A percentile compares a stretch with the other conserved stretches of the same genome.
Conservation (phyloP, 73 alveolate species). For the Paramecium octaurelia region DNA sequence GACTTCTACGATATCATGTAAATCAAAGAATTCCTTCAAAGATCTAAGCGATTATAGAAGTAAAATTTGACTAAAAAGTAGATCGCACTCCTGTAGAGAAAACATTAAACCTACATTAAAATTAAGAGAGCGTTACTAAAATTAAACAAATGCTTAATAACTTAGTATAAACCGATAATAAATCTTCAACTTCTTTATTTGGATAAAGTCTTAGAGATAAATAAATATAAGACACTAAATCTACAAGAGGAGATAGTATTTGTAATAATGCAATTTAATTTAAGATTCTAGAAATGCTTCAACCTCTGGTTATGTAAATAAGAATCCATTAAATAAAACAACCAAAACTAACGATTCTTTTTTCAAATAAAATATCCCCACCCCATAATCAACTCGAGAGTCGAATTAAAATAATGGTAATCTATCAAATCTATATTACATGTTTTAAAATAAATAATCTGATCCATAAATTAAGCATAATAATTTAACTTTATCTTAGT, state of each 20-base stretch:
- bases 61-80: not conserved
- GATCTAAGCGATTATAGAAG: conserved; percentile 27
- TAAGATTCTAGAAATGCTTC: conserved; percentile 16
- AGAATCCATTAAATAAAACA: not conserved
- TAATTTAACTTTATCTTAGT: not conserved
- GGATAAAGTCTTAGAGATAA: not conserved
- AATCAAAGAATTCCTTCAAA: conserved; percentile 34
- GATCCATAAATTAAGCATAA: not conserved
- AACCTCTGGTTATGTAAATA: not conserved
- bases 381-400: not conserved
- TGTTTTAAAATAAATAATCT: not conserved
- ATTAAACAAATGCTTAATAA: not conserved
- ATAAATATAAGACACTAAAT: not conserved
- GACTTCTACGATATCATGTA: not conserved
- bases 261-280: not conserved
- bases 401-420: not conserved
- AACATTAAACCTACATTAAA: not conserved
- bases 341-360: not conserved
- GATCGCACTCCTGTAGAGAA: not conserved
- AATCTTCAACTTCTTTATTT: not conserved
- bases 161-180: not conserved
- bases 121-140: not conserved
- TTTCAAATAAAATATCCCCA: not conserved
- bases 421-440: not conserved
- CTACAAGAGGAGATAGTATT: not conserved